Conservation (phyloP, 2,329 filamentous ascomycete species). For the Plectosphaerella cucumerina region DNA sequence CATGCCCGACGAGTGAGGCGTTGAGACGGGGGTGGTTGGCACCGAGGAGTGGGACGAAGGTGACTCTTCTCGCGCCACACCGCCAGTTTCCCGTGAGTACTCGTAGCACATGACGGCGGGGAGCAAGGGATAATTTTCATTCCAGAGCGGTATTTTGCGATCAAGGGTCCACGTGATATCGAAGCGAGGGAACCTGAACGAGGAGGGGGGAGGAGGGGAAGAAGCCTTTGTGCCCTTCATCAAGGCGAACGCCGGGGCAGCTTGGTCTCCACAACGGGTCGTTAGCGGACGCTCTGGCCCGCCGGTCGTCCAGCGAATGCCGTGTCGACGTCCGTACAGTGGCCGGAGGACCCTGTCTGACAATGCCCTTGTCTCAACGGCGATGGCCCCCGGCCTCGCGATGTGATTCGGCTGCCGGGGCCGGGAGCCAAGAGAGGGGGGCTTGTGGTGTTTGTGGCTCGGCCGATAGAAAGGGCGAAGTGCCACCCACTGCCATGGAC, state of each 20-base stretch:
- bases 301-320: constrained; percentile 2
- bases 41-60: too few species aligned
- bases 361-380: neutral
- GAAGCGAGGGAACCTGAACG: neutral
- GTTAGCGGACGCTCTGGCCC: neutral
- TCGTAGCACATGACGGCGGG: too few species aligned
- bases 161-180: neutral
- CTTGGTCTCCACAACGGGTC: neutral
- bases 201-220: neutral
- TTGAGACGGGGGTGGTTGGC: too few species aligned
- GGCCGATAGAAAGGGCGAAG: neutral
- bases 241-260: neutral
- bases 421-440: neutral
- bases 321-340: constrained; percentile 1
- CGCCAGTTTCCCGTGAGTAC: neutral
- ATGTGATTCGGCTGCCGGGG: neutral
- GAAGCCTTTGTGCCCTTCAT: neutral
- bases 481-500: neutral
- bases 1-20: too few species aligned
- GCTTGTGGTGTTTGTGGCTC: neutral
- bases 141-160: too few species aligned
- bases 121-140: too few species aligned
- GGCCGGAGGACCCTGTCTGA: constrained; percentile 4
- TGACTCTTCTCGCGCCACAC: neutral
- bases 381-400: neutral